These are phyloP conservation scores for Globisporangium paroecandrum DNA, from an alignment of 352 stramenopile genomes.

Conservation along the genomic window DNA sequence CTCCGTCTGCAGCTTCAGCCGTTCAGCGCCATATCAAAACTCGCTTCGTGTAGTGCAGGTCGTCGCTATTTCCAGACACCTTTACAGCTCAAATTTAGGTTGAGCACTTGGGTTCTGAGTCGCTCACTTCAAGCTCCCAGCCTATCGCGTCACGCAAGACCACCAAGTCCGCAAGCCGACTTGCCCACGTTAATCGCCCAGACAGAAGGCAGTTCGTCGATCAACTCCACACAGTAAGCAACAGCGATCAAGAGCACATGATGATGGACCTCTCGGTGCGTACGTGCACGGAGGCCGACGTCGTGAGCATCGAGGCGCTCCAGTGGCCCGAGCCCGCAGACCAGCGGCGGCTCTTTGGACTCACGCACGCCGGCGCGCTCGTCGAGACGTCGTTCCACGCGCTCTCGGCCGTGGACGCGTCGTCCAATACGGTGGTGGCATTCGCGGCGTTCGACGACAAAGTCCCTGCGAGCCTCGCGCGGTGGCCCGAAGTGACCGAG, in stretches of 20 bases:
- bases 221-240: not conserved
- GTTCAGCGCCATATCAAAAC: not conserved
- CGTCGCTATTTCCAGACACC: not conserved
- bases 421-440: conserved; percentile 22
- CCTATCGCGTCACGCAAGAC: not conserved
- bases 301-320: conserved; percentile 37
- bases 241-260: not conserved
- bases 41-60: not conserved
- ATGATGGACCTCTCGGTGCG: conserved; percentile 41
- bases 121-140: not conserved
- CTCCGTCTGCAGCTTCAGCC: no score
- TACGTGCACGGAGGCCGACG: conserved; percentile 37
- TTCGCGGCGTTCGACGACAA: conserved; percentile 70
- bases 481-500: conserved; percentile 56
- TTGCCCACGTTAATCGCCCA: not conserved
- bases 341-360: conserved; percentile 54
- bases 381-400: conserved; percentile 60
- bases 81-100: not conserved
- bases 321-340: conserved; percentile 34
- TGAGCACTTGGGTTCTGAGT: not conserved
- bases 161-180: not conserved
- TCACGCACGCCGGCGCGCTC: conserved; percentile 51
- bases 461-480: conserved; percentile 35
- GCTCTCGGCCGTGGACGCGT: conserved; percentile 33
- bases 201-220: not conserved